Evolutionary conservation across 2,329 filamentous ascomycete species (phyloP).

Genomic region (Penicillium sp.): DNA sequence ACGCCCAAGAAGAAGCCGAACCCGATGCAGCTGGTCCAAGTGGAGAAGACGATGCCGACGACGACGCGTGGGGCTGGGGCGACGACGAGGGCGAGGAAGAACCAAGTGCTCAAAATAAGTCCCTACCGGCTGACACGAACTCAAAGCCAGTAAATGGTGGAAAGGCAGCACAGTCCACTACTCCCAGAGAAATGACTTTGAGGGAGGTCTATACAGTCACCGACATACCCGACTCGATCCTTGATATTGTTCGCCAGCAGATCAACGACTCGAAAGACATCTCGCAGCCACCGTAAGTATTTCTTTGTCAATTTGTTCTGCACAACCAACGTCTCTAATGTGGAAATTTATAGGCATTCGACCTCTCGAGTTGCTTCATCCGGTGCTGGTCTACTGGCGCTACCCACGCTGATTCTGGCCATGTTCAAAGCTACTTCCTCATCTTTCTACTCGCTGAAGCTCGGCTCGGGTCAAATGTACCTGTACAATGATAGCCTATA

Average conservation of each 20-base stretch:
- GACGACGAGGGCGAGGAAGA: conserved; percentile 67
- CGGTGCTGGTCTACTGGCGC: conserved; percentile 50
- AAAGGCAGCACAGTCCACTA: conserved; percentile 21
- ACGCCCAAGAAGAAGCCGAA: conserved; percentile 37
- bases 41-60: conserved; percentile 47
- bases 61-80: conserved; percentile 85
- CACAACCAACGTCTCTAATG: conserved; percentile 27
- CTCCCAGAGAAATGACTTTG: conserved; percentile 71
- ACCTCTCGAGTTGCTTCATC: conserved; percentile 49
- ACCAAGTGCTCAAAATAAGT: conserved; percentile 36
- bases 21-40: conserved; percentile 19
- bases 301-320: neutral
- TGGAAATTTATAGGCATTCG: conserved; percentile 34
- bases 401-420: conserved; percentile 55
- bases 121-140: conserved; percentile 26
- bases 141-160: conserved; percentile 34
- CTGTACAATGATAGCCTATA: conserved; percentile 69
- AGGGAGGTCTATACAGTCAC: conserved; percentile 89
- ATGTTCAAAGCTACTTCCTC: conserved; percentile 59
- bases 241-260: conserved; percentile 51
- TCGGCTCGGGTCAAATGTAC: conserved; percentile 64
- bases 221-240: conserved; percentile 78
- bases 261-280: conserved; percentile 51
- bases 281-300: conserved; percentile 44
- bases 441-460: conserved; percentile 52